Evolutionary conservation across 225 moss, liverwort and hornwort species (phyloP).

Genomic region (Sphagnum contortum): DNA sequence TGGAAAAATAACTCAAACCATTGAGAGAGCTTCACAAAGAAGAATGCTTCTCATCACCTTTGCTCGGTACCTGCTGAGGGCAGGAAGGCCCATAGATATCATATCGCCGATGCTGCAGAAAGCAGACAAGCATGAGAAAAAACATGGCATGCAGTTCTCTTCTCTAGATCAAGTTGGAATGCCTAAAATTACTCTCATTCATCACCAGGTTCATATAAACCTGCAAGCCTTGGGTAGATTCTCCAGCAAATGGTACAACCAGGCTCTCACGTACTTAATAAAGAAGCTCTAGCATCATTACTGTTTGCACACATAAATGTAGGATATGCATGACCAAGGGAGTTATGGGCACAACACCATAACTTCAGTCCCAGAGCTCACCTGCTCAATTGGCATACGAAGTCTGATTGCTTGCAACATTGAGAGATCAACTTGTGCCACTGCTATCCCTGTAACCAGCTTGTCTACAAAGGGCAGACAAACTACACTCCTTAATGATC

Average conservation of each 20-base stretch:
- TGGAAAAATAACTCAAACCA: too few species aligned
- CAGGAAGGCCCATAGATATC: slow-evolving; percentile 48
- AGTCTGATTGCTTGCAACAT: slow-evolving; percentile 47
- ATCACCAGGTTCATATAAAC: too few species aligned
- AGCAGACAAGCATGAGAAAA: neutral
- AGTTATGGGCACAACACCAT: too few species aligned
- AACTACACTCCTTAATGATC: neutral
- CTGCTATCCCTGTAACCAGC: slow-evolving; percentile 69
- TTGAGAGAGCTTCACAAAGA: neutral
- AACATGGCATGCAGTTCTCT: neutral
- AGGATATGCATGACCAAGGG: too few species aligned
- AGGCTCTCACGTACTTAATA: too few species aligned
- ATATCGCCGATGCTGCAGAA: slow-evolving; percentile 70
- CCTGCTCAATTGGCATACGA: slow-evolving; percentile 75
- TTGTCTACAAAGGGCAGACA: slow-evolving; percentile 46
- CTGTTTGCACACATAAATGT: too few species aligned
- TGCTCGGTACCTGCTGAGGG: neutral
- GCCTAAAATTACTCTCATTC: neutral
- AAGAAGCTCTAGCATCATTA: too few species aligned
- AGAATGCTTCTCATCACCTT: neutral
- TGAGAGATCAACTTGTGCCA: slow-evolving; percentile 70
- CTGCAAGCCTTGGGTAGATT: too few species aligned
- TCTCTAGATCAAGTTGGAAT: neutral
- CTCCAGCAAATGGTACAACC: too few species aligned
- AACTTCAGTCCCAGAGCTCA: slow-evolving; percentile 4